These are phyloP conservation scores for Daldinia loculata DNA, from an alignment of 495 filamentous ascomycete genomes.

Conservation along the genomic window DNA sequence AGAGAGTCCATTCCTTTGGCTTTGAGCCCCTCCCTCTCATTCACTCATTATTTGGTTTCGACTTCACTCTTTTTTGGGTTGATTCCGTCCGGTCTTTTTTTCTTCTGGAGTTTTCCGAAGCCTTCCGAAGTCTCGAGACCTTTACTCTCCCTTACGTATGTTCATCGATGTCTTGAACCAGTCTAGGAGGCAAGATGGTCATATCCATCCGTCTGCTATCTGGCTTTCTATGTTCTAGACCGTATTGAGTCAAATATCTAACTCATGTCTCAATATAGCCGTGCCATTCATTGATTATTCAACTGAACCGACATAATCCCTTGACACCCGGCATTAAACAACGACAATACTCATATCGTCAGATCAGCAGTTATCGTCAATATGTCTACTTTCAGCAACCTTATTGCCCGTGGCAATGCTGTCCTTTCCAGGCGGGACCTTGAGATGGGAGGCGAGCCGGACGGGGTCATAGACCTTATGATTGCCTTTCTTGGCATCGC, in stretches of 20 bases:
- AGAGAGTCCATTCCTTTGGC: constrained; percentile 46
- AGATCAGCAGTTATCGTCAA: constrained; percentile 38
- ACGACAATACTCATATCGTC: constrained; percentile 30
- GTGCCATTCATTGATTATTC: constrained; percentile 39
- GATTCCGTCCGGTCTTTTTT: constrained; percentile 61
- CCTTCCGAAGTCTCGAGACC: constrained; percentile 24
- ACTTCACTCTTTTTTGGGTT: constrained; percentile 83
- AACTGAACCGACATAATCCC: constrained; percentile 32
- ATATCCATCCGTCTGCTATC: neutral
- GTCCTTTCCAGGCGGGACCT: constrained; percentile 48
- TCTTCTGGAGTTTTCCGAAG: constrained; percentile 45
- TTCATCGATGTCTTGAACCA: constrained; percentile 36
- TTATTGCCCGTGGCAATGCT: constrained; percentile 61
- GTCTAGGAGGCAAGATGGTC: constrained; percentile 8
- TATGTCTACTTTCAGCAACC: constrained; percentile 59
- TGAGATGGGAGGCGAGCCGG: constrained; percentile 52
- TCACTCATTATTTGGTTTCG: constrained; percentile 60
- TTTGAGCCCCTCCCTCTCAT: constrained; percentile 45
- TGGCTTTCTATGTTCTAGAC: constrained; percentile 5
- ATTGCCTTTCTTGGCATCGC: constrained; percentile 82
- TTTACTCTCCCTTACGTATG: constrained; percentile 49
- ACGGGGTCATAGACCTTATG: constrained; percentile 72
- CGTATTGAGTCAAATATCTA: constrained; percentile 42
- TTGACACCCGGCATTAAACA: constrained; percentile 27
- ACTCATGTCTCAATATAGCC: constrained; percentile 34